Percentiles rank a stretch among this genome's conserved stretches.
Evolutionary conservation across 2,329 filamentous ascomycete genomes (phyloP).

Genomic region (Diaporthe sp.): DNA sequence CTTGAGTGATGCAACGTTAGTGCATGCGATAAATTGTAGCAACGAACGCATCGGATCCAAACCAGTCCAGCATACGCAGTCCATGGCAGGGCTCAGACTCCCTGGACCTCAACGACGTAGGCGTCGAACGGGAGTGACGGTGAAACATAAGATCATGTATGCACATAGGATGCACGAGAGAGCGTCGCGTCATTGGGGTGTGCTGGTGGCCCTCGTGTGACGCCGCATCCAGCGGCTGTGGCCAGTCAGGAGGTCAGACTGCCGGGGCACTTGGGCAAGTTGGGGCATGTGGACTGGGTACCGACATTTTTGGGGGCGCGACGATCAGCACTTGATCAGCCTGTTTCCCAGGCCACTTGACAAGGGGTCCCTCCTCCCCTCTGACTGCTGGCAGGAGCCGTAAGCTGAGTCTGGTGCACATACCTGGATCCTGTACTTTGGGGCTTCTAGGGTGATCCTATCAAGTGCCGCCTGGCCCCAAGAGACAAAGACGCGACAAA

Average conservation of each 20-base stretch:
- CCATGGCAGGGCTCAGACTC: neutral
- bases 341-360: constrained; percentile 35
- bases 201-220: constrained; percentile 26
- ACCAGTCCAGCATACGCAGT: neutral
- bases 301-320: constrained; percentile 15
- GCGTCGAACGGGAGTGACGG: neutral
- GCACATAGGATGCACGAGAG: neutral
- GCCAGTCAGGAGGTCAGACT: constrained; percentile 36
- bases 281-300: constrained; percentile 5
- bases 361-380: constrained; percentile 2
- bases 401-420: constrained; percentile 1
- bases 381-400: neutral
- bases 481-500: constrained; percentile 23
- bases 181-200: constrained; percentile 31
- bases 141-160: constrained; percentile 20
- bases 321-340: constrained; percentile 31
- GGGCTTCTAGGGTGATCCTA: constrained; percentile 27
- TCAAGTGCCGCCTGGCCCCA: constrained; percentile 22
- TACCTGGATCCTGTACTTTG: neutral
- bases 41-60: neutral
- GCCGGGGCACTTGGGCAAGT: constrained; percentile 8
- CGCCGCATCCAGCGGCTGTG: constrained; percentile 13
- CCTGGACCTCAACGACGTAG: neutral
- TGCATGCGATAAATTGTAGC: neutral
- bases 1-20: neutral